Evolutionary conservation across 139 green algal species (phyloP).

Genomic region (Picochlorum sp.): DNA sequence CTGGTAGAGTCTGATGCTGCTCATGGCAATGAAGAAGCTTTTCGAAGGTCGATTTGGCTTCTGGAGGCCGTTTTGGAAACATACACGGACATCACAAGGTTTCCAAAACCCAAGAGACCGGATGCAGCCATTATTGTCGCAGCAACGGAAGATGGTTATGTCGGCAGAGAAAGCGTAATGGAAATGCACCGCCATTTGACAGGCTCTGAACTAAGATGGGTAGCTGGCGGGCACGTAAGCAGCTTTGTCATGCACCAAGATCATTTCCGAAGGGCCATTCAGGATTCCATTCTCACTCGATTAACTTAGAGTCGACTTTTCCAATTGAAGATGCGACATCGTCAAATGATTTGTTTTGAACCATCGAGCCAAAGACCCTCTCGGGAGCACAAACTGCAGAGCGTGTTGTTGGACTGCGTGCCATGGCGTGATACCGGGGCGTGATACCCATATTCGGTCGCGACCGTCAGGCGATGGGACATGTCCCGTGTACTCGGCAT

Average conservation of each 20-base stretch:
- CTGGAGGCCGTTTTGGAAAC: slow-evolving; percentile 64
- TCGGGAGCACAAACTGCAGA: no score
- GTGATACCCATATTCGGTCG: no score
- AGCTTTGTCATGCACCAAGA: slow-evolving; percentile 66
- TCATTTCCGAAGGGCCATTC: slow-evolving; percentile 31
- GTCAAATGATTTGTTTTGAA: no score
- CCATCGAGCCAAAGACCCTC: no score
- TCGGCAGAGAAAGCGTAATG: slow-evolving; percentile 10
- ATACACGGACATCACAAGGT: slow-evolving; percentile 68
- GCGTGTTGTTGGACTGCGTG: no score
- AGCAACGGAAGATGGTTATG: slow-evolving; percentile 64
- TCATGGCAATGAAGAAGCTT: not conserved
- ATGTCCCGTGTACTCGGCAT: no score
- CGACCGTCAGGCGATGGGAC: no score
- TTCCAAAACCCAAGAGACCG: slow-evolving; percentile 44
- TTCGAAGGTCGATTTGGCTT: slow-evolving; percentile 1
- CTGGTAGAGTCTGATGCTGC: slow-evolving; percentile 14
- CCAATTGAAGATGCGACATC: no score
- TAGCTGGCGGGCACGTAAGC: slow-evolving; percentile 62
- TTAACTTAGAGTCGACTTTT: not conserved
- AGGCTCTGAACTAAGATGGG: slow-evolving; percentile 53
- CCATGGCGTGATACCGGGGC: no score
- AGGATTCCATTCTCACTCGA: slow-evolving; percentile 6
- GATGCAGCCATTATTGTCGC: slow-evolving; percentile 66
- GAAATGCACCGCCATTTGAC: slow-evolving; percentile 46